Evolutionary conservation across 441 rosid genomes (phyloP), one percentile per base, ranked within the genome.

Genomic region (Codiaeum variegatum): DNA sequence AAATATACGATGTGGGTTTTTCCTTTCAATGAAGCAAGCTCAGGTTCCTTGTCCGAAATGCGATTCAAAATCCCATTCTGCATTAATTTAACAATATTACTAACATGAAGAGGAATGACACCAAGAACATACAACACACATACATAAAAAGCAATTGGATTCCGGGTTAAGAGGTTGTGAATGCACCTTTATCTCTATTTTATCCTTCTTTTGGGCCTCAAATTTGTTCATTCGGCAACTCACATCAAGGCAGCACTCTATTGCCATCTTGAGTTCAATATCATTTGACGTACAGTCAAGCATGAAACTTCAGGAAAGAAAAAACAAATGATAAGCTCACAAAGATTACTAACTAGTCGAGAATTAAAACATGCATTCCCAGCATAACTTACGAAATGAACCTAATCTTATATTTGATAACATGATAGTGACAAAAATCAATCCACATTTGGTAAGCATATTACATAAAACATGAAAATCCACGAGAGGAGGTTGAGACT

Each of bases 161-260:
- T 38, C 32, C 16, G 29, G 55, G 15, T 26, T 29, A 42, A 1
- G 21, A 74, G 36, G 61, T 21, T 52, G n/a, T 59, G 47, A 73
- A 72, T 61, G 55, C 75, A 95, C 99, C 97, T 88, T 93, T 76
- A 86, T 87, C 69, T 86, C 94, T 75, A 75, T 73, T 85, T 90
- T 91, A 19, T 97, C 99, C 75, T 87, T 88, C 74, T 84, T 86
- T 77, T 91, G 95, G 73, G 99, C 98, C 73, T 89, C 95, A 4
- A 78, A 70, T 73, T 80, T 81, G 83, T 88, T 93, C 94, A 94
- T 93, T 36, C 84, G 86, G 54, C 87, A 88, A 87, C 82, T 89
- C 62, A 93, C 90, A 79, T 80, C 92, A 90, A 82, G 73, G 78
- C 85, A 95, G 80, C 74, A 70, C 72, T 80, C 83, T 92, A 89